Conservation (phyloP, 2,329 filamentous ascomycete genomes). For the Penicillium sclerotiorum region DNA sequence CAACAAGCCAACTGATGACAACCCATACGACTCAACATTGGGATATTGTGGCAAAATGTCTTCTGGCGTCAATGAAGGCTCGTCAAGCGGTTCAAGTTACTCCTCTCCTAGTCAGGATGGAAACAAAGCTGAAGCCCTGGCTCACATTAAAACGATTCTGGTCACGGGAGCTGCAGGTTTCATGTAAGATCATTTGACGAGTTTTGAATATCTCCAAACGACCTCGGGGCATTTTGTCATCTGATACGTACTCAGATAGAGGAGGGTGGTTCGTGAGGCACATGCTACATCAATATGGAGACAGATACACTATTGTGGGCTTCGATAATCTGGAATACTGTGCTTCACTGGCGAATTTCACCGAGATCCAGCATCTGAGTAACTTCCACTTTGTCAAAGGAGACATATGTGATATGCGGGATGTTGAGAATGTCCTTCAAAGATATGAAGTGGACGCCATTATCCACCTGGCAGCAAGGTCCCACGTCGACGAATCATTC, state of each 20-base stretch:
- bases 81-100: background rate
- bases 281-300: constrained; percentile 71
- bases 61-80: background rate
- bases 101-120: background rate
- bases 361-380: constrained; percentile 64
- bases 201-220: background rate
- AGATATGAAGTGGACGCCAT: constrained; percentile 75
- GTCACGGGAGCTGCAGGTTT: constrained; percentile 83
- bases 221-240: background rate
- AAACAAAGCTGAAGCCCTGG: background rate
- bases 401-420: constrained; percentile 71
- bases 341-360: constrained; percentile 77
- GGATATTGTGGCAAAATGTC: background rate
- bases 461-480: constrained; percentile 84
- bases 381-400: constrained; percentile 82
- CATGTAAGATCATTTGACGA: constrained; percentile 61
- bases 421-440: constrained; percentile 71
- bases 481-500: constrained; percentile 80
- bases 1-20: too few relatives aligned
- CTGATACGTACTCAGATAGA: constrained; percentile 45
- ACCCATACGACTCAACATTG: too few relatives aligned
- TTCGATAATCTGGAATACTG: constrained; percentile 87
- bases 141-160: constrained; percentile 73
- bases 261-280: constrained; percentile 83
- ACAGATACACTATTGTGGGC: constrained; percentile 73